These are phyloP conservation scores for Rhizopogon vinicolor DNA, from an alignment of 768 basidiomycete species.

Conservation along the genomic window DNA sequence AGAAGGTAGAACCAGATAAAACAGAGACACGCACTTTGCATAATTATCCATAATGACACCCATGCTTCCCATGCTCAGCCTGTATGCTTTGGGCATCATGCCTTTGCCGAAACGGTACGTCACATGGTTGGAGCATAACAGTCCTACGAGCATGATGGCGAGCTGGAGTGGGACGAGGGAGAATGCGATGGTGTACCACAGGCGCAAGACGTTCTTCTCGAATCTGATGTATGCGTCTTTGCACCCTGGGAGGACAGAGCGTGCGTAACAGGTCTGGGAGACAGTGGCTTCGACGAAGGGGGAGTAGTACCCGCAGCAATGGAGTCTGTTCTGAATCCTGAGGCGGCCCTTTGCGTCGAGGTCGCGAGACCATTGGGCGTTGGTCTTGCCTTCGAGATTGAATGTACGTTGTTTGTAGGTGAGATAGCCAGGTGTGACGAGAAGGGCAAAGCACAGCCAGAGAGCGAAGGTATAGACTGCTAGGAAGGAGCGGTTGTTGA, in stretches of 20 bases:
- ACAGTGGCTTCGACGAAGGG: slow-evolving; percentile 80
- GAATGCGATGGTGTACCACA: slow-evolving; percentile 68
- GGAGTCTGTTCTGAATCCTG: slow-evolving; percentile 66
- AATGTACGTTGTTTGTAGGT: slow-evolving; percentile 71
- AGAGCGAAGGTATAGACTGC: slow-evolving; percentile 67
- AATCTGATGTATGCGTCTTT: slow-evolving; percentile 59
- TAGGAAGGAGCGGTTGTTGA: slow-evolving; percentile 82
- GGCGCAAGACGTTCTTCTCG: slow-evolving; percentile 47
- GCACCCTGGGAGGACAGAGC: slow-evolving; percentile 70
- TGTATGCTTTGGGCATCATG: slow-evolving; percentile 52
- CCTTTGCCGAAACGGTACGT: slow-evolving; percentile 87
- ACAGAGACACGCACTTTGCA: slow-evolving; percentile 48
- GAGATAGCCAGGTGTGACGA: slow-evolving; percentile 73
- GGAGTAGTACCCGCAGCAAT: slow-evolving; percentile 79
- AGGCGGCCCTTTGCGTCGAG: slow-evolving; percentile 59
- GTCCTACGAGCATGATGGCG: slow-evolving; percentile 51
- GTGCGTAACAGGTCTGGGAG: slow-evolving; percentile 68
- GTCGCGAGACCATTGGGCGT: slow-evolving; percentile 66
- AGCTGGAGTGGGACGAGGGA: slow-evolving; percentile 66
- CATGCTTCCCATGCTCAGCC: slow-evolving; percentile 69
- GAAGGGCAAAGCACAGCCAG: slow-evolving; percentile 69
- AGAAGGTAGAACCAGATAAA: neutral
- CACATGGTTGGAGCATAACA: slow-evolving; percentile 79
- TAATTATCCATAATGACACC: slow-evolving; percentile 84
- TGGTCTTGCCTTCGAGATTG: slow-evolving; percentile 81